These are phyloP conservation scores for Warburgia ugandensis DNA, from an alignment of 164 flowering plant genomes.

Conservation along the genomic window DNA sequence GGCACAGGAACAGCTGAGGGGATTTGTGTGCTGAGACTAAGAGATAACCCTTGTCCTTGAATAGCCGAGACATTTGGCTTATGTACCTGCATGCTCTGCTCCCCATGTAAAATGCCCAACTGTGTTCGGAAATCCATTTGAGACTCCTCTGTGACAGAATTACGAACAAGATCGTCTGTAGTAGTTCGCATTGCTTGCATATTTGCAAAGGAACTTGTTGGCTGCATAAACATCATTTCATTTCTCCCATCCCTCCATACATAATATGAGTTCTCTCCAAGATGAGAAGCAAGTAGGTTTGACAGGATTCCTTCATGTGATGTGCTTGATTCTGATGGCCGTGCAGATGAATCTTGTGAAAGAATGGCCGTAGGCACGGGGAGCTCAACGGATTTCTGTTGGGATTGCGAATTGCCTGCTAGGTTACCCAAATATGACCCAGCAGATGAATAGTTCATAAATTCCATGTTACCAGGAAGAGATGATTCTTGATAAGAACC, in stretches of 20 bases:
- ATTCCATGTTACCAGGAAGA: constrained; percentile 47
- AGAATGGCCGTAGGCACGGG: constrained; percentile 13
- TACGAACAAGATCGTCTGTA: constrained; percentile 19
- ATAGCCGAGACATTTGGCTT: constrained; percentile 10
- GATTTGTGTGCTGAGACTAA: constrained; percentile 58
- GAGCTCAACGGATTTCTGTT: constrained; percentile 32
- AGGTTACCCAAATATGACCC: constrained; percentile 44
- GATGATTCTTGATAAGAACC: constrained; percentile 36
- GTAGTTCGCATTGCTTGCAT: constrained; percentile 23
- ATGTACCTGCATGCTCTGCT: constrained; percentile 28
- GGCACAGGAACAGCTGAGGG: constrained; percentile 33
- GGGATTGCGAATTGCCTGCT: constrained; percentile 43
- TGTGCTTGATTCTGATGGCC: constrained; percentile 29
- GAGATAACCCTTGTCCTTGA: constrained; percentile 54
- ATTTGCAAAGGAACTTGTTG: constrained; percentile 22
- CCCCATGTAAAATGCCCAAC: constrained; percentile 27
- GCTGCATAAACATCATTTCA: constrained; percentile 48
- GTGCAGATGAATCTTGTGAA: constrained; percentile 26
- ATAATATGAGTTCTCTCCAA: constrained; percentile 31
- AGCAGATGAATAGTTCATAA: constrained; percentile 46
- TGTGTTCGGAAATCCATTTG: constrained; percentile 28
- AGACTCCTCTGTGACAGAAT: constrained; percentile 24
- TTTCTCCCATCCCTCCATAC: constrained; percentile 62
- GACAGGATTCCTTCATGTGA: constrained; percentile 53
- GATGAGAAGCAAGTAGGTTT: constrained; percentile 31